Evolutionary conservation across 306 rosid species (phyloP).

Genomic region (Cucurbita moschata): DNA sequence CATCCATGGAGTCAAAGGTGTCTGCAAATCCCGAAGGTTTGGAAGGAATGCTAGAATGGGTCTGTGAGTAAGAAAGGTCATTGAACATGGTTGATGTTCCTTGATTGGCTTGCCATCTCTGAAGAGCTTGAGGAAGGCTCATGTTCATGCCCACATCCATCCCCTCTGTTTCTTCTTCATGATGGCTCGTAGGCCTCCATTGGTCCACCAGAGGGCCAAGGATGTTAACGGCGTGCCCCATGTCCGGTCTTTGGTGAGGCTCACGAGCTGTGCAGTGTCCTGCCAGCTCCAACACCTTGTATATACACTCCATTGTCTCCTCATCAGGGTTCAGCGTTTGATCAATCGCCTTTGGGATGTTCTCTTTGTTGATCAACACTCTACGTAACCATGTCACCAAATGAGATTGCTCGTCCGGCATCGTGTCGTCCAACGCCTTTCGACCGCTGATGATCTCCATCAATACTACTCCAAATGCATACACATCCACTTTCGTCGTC

Average conservation of each 20-base stretch:
- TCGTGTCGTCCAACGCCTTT: constrained; percentile 55
- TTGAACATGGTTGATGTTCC: constrained; percentile 64
- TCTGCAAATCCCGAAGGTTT: constrained; percentile 68
- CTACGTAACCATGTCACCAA: constrained; percentile 80
- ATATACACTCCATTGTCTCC: constrained; percentile 82
- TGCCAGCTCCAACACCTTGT: constrained; percentile 69
- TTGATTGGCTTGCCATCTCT: constrained; percentile 89
- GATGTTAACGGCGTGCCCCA: constrained; percentile 81
- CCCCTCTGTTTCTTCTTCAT: constrained; percentile 56
- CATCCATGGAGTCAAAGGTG: constrained; percentile 57
- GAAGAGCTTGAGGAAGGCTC: constrained; percentile 75
- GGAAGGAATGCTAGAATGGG: constrained; percentile 72
- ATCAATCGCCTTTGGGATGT: constrained; percentile 78
- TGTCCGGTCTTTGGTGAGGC: constrained; percentile 83
- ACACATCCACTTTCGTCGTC: constrained; percentile 87
- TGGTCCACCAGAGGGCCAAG: constrained; percentile 69
- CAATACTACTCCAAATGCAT: constrained; percentile 76
- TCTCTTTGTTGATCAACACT: constrained; percentile 59
- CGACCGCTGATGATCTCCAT: constrained; percentile 80
- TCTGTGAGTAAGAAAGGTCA: constrained; percentile 47
- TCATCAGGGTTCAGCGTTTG: constrained; percentile 57
- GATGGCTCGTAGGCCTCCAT: constrained; percentile 57
- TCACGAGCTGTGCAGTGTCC: constrained; percentile 86
- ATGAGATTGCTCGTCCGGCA: constrained; percentile 78
- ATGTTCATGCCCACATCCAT: constrained; percentile 61